These are phyloP conservation scores for Xerocomellus dryophilus DNA, from an alignment of 768 basidiomycete genomes.

Conservation along the genomic window DNA sequence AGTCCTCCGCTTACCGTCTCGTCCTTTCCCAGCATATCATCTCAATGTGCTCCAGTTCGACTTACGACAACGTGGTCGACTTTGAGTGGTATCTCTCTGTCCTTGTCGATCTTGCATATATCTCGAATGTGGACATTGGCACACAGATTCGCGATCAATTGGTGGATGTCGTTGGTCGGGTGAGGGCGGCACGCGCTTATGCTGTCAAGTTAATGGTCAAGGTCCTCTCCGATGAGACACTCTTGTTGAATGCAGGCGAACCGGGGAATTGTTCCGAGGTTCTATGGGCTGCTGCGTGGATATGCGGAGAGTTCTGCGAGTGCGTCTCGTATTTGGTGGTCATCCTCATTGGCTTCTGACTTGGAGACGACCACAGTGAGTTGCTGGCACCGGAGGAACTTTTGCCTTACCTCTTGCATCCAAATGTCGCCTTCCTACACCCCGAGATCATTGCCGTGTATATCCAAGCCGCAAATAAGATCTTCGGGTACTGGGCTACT, in stretches of 20 bases:
- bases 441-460: constrained; percentile 74
- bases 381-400: constrained; percentile 75
- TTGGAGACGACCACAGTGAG: constrained; percentile 47
- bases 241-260: constrained; percentile 64
- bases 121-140: constrained; percentile 79
- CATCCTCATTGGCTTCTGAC: background rate
- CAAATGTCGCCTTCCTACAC: constrained; percentile 51
- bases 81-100: constrained; percentile 99
- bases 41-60: constrained; percentile 78
- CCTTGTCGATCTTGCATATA: constrained; percentile 85
- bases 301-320: constrained; percentile 93
- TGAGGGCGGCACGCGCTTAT: constrained; percentile 68
- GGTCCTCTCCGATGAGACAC: constrained; percentile 72
- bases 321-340: constrained; percentile 36
- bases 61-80: constrained; percentile 84
- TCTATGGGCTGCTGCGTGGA: constrained; percentile 93
- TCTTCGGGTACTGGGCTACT: constrained; percentile 83
- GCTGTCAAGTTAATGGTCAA: constrained; percentile 84
- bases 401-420: constrained; percentile 64
- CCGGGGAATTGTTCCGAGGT: constrained; percentile 79
- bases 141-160: constrained; percentile 76
- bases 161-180: constrained; percentile 83
- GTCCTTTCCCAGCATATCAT: constrained; percentile 79
- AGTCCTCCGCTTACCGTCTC: constrained; percentile 83
- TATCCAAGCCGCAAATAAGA: constrained; percentile 78